Evolutionary conservation across 1,284 basidiomycete genomes (phyloP), one percentile per base, ranked within the genome.

Genomic region (Sphagnurus paluster): DNA sequence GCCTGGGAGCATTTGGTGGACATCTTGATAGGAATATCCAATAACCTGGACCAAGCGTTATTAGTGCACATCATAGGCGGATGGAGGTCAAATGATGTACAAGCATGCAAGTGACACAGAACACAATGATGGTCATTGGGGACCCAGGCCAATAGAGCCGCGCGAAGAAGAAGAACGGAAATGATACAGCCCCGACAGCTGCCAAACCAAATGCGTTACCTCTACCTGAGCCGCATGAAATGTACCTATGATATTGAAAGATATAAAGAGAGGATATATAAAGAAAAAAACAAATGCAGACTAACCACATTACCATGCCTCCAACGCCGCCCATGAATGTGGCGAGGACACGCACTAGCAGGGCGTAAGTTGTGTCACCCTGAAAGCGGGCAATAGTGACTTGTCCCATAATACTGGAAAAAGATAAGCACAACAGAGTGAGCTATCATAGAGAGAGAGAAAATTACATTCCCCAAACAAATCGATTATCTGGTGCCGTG

Each of bases 141-240:
- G 82, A 77, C 8, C 80, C 82, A 0, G 90, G 87, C 74, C 79
- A 88, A 64, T 93, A 87, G 17, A 92, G 63, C 19, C 88, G 73
- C 26, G 75, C 69, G 66, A 79, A 80, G 56, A 83, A 83, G 58
- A 87, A 76, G 59, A 84, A 72, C 0, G 89, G 89, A 56, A 88
- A 89, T 25, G 75, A 78, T 5, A 93, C 79, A 0, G 80, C 83
- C 16, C 77, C 78, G 0, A 84, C 77, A 0, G 80, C 88, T 0
- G 79, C 87, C 4, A 95, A 64, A 0, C 88, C 91, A 54, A 81
- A 94, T 2, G 87, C 63, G 57, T 82, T 93, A 1, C 89, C 90
- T 10, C 57, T 53, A 0, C 85, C 84, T 3, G 62, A 66, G 0
- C 87, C 87, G 2, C 79, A 69, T 4, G 87, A 87, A 23, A 89